Base-by-base conservation (phyloP, 1,284 basidiomycete species). In the Cryptococcus floricola region DNA sequence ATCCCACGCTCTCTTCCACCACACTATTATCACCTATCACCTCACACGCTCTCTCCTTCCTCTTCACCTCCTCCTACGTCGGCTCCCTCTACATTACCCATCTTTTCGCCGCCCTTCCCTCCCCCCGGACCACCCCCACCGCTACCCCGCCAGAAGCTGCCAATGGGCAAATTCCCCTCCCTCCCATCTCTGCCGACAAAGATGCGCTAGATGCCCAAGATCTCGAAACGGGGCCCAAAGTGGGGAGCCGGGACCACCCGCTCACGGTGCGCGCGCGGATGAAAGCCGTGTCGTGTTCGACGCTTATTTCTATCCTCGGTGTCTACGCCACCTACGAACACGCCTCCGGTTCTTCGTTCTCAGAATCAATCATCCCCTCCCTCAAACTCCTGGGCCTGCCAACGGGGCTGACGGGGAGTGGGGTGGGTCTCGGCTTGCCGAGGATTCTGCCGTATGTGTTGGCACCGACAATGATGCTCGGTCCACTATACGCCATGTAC, bases 391-490 rank as follows among this genome's bases (percentile, higher is more conserved):
- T 73, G 7, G 73, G 73, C 3, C 53, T 75, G 39, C 50, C 57
- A 6, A 50, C 69, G 10, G 42, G 7, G 31, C 10, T 34, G 31
- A 34, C 10, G 5, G 31, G 31, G 31, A 34, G 31, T 34, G 31
- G 31, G 31, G 31, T 10, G 31, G 27, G 44, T 10, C 25, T 46
- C 44, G 19, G 23, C 9, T 14, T 27, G 16, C 38, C 25, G 50
- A 63, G 51, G 48, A 57, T 60, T 41, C 62, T 80, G 2, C 81
- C 89, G 0, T 85, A 86, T 64, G 71, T 89, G 10, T 79, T 96
- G 31, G 87, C 88, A 0, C 88, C 89, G 0, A 62, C 84, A 2
- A 81, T 98, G n/a, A 95, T 89, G 71, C 71, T 85, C 4, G 95
- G 95, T 0, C 91, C 93, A 0, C 76, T 98, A 0, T 90, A 87